Base-by-base conservation (phyloP, 2,329 filamentous ascomycete species). In the Aspergillus sp. region DNA sequence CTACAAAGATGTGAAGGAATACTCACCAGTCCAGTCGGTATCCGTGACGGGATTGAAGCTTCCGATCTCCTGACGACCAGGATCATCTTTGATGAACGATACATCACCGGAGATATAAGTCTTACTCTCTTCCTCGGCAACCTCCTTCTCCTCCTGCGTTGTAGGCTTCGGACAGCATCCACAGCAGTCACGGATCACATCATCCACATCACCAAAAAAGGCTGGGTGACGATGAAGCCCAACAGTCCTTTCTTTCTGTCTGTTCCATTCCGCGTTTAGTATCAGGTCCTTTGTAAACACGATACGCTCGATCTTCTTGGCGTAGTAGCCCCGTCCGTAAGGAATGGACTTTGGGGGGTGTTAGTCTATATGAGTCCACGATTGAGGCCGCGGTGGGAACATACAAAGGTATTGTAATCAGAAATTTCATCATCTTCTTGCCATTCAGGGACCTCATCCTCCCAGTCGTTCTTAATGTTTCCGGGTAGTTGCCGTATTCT, bases 231-330 rank as follows among this genome's bases (percentile, higher is more conserved):
- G 80, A 66, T 94, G 88, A 4, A 94, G 73, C 51, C 87, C 80
- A 1, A 90, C 83, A 28, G 82, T 73, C n/a, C 88, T 79, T 38
- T 88, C 82, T 50, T 86, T 81, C 1, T 78, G 73, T 52, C 84
- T 81, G 56, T 93, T 94, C 88, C 88, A 94, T 60, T 94, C 86
- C 0, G 86, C 86, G 57, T 94, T 93, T 12, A 94, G 77, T 5
- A 94, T 73, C 12, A 94, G 65, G 61, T 94, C 88, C 52, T 86
- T 84, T 2, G 84, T 87, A 60, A 88, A 94, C 40, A 89, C 79
- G 0, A 94, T 73, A 59, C 85, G 89, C 64, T 94, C 87, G 47
- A 94, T 90, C 57, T 82, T 64, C 19, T 57, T 58, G n/a, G 66
- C 65, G 43, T 63, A 64, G 52, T 66, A 70, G 27, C 48, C 61